These are phyloP conservation scores for Nannochloropsis oceanica DNA, from an alignment of 108 stramenopile genomes.

Conservation along the genomic window DNA sequence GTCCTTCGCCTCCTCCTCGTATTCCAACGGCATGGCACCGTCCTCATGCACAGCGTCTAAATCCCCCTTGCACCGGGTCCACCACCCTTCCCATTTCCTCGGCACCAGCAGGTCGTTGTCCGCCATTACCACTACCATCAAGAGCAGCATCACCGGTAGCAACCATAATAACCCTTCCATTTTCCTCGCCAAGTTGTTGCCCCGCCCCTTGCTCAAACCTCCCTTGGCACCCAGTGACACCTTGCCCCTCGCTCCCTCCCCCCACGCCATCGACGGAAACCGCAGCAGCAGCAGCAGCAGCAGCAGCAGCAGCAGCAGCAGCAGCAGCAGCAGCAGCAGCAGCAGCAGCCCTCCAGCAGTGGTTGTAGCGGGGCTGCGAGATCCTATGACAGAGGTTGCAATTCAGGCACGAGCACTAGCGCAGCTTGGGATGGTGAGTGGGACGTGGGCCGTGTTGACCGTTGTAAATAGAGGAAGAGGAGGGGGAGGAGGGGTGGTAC, in stretches of 20 bases:
- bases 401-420: background rate
- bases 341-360: background rate
- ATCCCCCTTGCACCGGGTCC: too few relatives aligned
- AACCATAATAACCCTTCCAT: background rate
- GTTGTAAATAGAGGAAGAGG: background rate
- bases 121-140: too few relatives aligned
- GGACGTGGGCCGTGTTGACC: background rate
- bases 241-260: background rate
- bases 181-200: background rate
- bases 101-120: too few relatives aligned
- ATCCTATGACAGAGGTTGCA: background rate
- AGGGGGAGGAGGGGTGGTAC: background rate
- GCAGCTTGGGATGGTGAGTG: background rate
- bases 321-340: too few relatives aligned
- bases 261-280: background rate
- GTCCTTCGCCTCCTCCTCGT: background rate
- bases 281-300: background rate
- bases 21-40: too few relatives aligned
- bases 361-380: background rate
- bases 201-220: background rate
- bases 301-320: background rate
- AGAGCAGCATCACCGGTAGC: too few relatives aligned
- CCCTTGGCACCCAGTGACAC: background rate
- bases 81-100: too few relatives aligned
- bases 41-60: too few relatives aligned